phyloP scores from a whole-genome alignment of 345 rosid genomes.

The Corymbia maculata region DNA sequence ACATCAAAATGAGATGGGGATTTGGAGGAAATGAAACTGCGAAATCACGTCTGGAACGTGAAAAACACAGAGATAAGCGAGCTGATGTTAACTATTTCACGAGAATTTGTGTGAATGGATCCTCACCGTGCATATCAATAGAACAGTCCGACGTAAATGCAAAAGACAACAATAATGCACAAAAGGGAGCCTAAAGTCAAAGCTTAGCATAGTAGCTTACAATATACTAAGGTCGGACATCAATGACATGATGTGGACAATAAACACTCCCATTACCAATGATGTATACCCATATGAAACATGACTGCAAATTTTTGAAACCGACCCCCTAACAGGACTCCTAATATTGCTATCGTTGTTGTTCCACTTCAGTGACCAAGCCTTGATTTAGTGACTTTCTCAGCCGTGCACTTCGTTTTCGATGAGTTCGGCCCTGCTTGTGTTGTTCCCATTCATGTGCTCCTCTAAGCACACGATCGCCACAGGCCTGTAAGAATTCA shows the following conservation, averaged over 20 bases:
- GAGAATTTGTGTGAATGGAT: neutral
- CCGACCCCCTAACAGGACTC: neutral
- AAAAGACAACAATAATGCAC: neutral
- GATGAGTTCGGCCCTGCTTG: constrained; percentile 68
- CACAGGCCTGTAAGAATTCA: constrained; percentile 50
- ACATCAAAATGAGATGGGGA: neutral
- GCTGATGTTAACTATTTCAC: neutral
- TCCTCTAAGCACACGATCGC: constrained; percentile 82
- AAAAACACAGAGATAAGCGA: neutral
- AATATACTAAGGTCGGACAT: too few relatives aligned
- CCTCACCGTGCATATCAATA: neutral
- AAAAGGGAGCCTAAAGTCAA: too few relatives aligned
- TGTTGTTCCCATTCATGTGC: constrained; percentile 95
- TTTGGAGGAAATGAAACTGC: neutral
- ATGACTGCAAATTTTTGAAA: neutral
- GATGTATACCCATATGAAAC: neutral
- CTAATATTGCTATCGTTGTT: neutral
- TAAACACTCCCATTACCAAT: neutral
- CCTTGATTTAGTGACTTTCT: constrained; percentile 17
- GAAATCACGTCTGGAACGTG: neutral
- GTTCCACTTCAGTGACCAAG: neutral
- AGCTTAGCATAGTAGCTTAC: neutral
- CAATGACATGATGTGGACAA: neutral
- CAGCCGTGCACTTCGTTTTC: constrained; percentile 45
- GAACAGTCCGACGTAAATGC: neutral